Conservation (phyloP, 371 early-diverging fungal species). For the Mucor racemosus region DNA sequence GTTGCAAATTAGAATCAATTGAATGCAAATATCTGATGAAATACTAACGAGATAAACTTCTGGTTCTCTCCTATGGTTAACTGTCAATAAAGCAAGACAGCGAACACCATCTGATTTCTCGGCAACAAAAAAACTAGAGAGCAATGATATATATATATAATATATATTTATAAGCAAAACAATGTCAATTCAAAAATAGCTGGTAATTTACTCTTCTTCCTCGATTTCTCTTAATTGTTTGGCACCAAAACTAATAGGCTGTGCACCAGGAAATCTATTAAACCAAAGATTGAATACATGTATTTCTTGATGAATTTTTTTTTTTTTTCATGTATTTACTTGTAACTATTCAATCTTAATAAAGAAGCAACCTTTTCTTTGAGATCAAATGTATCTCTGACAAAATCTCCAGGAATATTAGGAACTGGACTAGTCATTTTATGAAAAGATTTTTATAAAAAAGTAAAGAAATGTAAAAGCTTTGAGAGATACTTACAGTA, state of each 20-base stretch:
- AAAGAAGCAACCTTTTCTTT: conserved; percentile 44
- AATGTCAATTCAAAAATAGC: conserved; percentile 42
- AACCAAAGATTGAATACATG: neutral
- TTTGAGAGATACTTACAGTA: neutral
- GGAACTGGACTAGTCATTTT: conserved; percentile 42
- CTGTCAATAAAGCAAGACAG: conserved; percentile 74
- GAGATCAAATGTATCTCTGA: conserved; percentile 35
- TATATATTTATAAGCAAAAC: too few relatives aligned
- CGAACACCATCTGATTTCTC: conserved; percentile 99
- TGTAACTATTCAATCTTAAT: conserved; percentile 44
- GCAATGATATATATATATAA: neutral
- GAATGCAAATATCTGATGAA: neutral
- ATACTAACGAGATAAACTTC: conserved; percentile 68
- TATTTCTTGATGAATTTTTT: neutral
- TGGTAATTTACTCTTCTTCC: conserved; percentile 67
- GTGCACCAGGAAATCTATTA: conserved; percentile 87
- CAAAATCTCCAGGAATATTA: conserved; percentile 52
- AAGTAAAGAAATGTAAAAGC: neutral
- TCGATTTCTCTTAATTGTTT: conserved; percentile 73
- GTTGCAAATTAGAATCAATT: neutral
- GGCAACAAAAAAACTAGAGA: conserved; percentile 86
- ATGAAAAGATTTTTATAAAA: conserved; percentile 1
- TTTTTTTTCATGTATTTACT: conserved; percentile 21
- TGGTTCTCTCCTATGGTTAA: conserved; percentile 46
- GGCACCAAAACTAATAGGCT: conserved; percentile 90